Conservation (phyloP, 2,329 filamentous ascomycete genomes). For the Alternaria ethzedia region DNA sequence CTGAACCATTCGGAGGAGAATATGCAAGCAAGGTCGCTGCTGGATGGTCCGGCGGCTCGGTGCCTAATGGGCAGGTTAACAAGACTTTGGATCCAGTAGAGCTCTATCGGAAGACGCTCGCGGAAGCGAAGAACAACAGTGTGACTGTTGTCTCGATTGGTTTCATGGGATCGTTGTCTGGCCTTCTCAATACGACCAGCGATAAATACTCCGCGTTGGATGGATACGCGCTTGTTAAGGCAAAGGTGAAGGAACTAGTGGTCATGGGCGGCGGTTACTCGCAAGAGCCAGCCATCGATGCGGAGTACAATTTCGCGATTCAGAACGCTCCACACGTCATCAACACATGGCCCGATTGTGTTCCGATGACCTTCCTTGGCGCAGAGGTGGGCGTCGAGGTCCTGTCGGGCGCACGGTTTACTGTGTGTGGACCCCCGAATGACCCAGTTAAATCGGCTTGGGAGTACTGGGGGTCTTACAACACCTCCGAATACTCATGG, state of each 20-base stretch:
- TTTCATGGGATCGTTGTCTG: slow-evolving; percentile 57
- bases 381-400: slow-evolving; percentile 54
- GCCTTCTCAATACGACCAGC: slow-evolving; percentile 53
- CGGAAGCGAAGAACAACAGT: slow-evolving; percentile 49
- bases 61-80: slow-evolving; percentile 45
- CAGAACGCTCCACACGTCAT: slow-evolving; percentile 54
- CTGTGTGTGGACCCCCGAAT: slow-evolving; percentile 20
- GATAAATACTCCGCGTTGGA: slow-evolving; percentile 50
- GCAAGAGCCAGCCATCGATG: slow-evolving; percentile 37
- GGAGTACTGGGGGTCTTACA: slow-evolving; percentile 33
- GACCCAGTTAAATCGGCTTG: slow-evolving; percentile 30
- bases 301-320: slow-evolving; percentile 59
- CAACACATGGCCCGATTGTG: slow-evolving; percentile 52
- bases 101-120: slow-evolving; percentile 55
- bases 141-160: slow-evolving; percentile 57
- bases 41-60: slow-evolving; percentile 47
- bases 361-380: slow-evolving; percentile 51
- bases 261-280: slow-evolving; percentile 62
- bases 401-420: slow-evolving; percentile 49
- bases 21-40: slow-evolving; percentile 57
- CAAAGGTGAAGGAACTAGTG: slow-evolving; percentile 58
- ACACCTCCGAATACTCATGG: slow-evolving; percentile 27
- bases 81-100: slow-evolving; percentile 48
- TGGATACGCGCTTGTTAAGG: slow-evolving; percentile 51
- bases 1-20: slow-evolving; percentile 53